These are phyloP conservation scores for Pittosporum tobira DNA, from an alignment of 129 eudicot species.

Conservation along the genomic window DNA sequence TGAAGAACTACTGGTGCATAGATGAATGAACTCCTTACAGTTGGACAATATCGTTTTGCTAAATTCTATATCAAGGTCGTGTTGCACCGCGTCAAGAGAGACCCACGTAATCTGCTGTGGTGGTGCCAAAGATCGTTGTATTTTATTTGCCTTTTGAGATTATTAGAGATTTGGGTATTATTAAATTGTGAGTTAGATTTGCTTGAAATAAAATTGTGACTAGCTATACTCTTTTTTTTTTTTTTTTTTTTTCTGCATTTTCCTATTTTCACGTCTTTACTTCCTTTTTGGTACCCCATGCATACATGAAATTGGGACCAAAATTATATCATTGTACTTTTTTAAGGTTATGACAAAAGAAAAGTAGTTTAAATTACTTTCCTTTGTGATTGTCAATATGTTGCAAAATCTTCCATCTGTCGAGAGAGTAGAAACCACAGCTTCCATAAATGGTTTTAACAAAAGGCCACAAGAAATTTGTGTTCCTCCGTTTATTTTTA, in stretches of 20 bases:
- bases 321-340: background rate
- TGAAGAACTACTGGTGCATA: background rate
- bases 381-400: background rate
- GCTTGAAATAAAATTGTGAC: background rate
- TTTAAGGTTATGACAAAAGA: background rate
- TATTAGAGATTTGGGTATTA: conserved; percentile 7
- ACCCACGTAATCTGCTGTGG: background rate
- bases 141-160: conserved; percentile 2
- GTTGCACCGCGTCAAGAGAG: conserved; percentile 5
- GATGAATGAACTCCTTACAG: background rate
- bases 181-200: conserved; percentile 11
- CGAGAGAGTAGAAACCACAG: no score
- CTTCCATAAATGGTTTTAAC: no score
- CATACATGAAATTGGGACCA: background rate
- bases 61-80: background rate
- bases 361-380: background rate
- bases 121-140: background rate
- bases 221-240: background rate
- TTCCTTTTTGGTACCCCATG: background rate
- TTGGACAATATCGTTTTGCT: background rate
- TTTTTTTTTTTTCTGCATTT: background rate
- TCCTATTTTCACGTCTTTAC: no score
- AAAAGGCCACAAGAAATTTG: no score
- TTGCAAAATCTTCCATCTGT: no score
- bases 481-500: no score